Base-by-base conservation (phyloP, 805 yeast species). In the Candida orba region DNA sequence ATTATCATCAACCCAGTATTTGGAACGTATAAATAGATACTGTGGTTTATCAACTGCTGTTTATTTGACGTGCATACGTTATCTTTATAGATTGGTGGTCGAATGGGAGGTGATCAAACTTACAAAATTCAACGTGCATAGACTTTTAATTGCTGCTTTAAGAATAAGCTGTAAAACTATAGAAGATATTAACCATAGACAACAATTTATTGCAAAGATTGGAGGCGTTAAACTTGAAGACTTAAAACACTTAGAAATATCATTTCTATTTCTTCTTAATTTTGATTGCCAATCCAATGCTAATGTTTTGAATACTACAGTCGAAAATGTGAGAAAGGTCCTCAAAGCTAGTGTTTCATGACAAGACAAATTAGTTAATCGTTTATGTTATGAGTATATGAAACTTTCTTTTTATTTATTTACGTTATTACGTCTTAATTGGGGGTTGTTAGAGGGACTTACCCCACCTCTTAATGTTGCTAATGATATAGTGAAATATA, bases 211-310 rank as follows among this genome's bases (percentile, higher is more conserved):
- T 45, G 73, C 78, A 5, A 66, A 66, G 30, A 72, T 71, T 18
- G 72, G 71, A 3, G 79, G 79, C 1, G 57, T 74, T 43, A 48
- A 60, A 53, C 46, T 63, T 34, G 42, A 53, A 5, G 84, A 78
- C 42, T 59, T 78, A 39, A 60, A 66, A 43, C 60, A 66, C 24
- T 58, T 78, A 36, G 84, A 78, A 51, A 67, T 76, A 18, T 69
- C 78, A 1, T 61, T 77, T 34, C 57, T 78, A 44, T 73, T 72
- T 50, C 53, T 76, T 37, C 47, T 73, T 40, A 72, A 75, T 52
- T 78, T 75, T 55, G 70, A 73, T 39, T 58, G 78, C 44, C 68
- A 67, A 36, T 71, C 73, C 8, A 72, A 72, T 44, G 60, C 61
- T 34, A 47, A 46, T 2, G 42, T 55, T 5, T 58, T 73, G 18